Evolutionary conservation across 495 filamentous ascomycete species (phyloP).

Genomic region (Xylaria flabelliformis): DNA sequence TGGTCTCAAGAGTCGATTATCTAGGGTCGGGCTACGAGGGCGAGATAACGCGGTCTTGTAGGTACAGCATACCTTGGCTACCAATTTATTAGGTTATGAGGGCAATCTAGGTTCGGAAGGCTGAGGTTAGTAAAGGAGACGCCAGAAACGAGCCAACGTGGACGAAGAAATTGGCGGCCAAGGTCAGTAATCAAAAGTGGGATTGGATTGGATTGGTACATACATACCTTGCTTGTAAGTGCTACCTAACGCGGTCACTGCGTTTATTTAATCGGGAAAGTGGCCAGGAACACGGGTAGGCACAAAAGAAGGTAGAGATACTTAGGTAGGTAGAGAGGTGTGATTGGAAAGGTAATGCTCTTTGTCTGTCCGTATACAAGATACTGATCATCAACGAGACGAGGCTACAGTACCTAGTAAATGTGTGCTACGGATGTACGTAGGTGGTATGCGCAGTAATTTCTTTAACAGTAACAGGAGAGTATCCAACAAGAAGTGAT

Average conservation of each 20-base stretch:
- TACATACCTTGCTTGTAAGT: constrained; percentile 7
- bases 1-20: neutral
- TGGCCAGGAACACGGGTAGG: neutral
- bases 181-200: constrained; percentile 25
- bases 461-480: neutral
- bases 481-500: neutral
- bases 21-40: neutral
- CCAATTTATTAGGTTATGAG: neutral
- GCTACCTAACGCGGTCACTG: neutral
- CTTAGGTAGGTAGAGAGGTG: neutral
- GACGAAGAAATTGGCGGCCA: constrained; percentile 19
- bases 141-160: constrained; percentile 11
- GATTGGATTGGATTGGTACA: constrained; percentile 11
- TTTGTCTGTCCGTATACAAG: neutral
- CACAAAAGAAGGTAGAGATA: neutral
- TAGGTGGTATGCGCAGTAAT: neutral
- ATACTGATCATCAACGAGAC: neutral
- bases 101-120: neutral
- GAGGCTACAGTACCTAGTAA: neutral
- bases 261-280: neutral
- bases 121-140: constrained; percentile 21
- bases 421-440: neutral
- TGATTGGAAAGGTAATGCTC: neutral
- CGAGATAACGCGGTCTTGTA: neutral
- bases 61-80: constrained; percentile 10